Percentiles rank a stretch among this genome's conserved stretches.
These are phyloP conservation scores for Agrocybe chaxingu DNA, from an alignment of 768 basidiomycete genomes.

Conservation along the genomic window DNA sequence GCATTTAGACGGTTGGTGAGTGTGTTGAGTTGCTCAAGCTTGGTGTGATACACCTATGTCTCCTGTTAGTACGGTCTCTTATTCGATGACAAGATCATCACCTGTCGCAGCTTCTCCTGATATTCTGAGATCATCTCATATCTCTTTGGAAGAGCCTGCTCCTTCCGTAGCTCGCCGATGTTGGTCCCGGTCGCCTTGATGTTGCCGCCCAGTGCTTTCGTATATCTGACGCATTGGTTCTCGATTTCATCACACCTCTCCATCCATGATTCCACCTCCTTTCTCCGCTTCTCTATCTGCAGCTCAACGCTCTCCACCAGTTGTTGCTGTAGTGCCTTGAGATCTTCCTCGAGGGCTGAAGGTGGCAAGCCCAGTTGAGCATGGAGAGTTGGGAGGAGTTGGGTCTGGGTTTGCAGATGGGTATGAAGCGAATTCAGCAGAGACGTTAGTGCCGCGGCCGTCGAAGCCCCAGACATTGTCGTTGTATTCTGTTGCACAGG, in stretches of 20 bases:
- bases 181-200: constrained; percentile 62
- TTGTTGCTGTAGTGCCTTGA: constrained; percentile 67
- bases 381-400: constrained; percentile 78
- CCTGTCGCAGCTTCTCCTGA: constrained; percentile 80
- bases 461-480: constrained; percentile 25
- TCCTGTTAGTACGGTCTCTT: background rate
- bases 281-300: constrained; percentile 64
- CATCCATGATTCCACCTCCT: constrained; percentile 78
- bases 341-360: constrained; percentile 78
- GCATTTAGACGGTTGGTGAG: constrained; percentile 62
- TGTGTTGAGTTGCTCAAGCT: constrained; percentile 71
- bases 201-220: constrained; percentile 68
- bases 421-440: constrained; percentile 76
- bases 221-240: constrained; percentile 61
- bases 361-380: constrained; percentile 79
- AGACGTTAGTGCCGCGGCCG: constrained; percentile 46
- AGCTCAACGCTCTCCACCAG: constrained; percentile 74
- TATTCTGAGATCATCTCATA: constrained; percentile 65
- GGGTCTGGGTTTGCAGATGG: constrained; percentile 78
- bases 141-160: constrained; percentile 68
- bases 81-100: constrained; percentile 50
- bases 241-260: constrained; percentile 61
- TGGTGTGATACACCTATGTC: constrained; percentile 66
- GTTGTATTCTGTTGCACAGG: background rate
- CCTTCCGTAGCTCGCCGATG: constrained; percentile 68